Evolutionary conservation across 352 stramenopile species (phyloP), one percentile per base, ranked within the genome.

Genomic region (Globisporangium polare): DNA sequence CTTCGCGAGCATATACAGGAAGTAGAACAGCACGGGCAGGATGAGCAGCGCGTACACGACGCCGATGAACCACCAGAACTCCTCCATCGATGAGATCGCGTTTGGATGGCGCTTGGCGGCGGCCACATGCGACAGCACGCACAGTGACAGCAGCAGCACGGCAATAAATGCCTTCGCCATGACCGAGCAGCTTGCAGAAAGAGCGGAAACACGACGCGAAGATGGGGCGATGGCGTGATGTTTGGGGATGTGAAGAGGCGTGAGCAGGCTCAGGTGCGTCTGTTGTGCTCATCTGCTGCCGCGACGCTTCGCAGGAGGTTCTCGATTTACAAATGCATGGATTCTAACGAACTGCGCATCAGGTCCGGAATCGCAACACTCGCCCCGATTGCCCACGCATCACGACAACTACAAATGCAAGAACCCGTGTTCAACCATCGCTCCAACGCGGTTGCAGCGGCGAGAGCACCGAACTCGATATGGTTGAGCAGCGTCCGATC

Each of bases 11-110:
- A 58, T 31, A 42, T 71, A 74, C 37, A 76, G 20, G 27, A 75
- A 75, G 31, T 64, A 76, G 31, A 60, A n/a, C 42, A 78, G 41
- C 29, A 80, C 65, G n/a, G 73, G 73, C 24, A 78, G 35, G n/a
- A 80, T 35, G 41, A 80, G 59, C 42, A 72, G 59, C 26, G 59
- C 65, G 58, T 78, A 74, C 24, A 80, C 64, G 20, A 69, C 55
- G 42, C 53, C 62, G 58, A 80, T 66, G 58, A 80, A 76, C 43
- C 51, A 62, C 73, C 73, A 78, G 49, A 80, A 75, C 63, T 80
- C 73, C 26, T 78, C 70, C 58, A 78, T 63, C 41, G 73, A 80
- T 12, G 67, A 69, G 10, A 80, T 62, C 51, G 60, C 52, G 45
- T 39, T 60, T 3, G 45, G 73, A 69, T 51, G 61, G 39, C 58